Conservation (phyloP, 306 rosid species). For the Parietaria judaica region DNA sequence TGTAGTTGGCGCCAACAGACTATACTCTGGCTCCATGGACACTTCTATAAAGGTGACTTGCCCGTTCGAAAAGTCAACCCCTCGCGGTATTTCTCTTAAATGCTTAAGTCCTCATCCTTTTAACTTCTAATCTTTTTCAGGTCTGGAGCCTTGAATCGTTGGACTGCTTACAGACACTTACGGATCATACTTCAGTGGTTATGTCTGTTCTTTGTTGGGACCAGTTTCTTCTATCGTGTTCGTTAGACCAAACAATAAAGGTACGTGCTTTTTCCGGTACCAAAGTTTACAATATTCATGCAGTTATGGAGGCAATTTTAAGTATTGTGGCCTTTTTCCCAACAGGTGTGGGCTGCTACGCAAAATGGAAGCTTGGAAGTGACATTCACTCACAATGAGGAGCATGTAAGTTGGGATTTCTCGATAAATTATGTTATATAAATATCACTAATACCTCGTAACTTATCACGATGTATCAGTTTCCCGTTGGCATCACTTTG, state of each 20-base stretch:
- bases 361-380: constrained; percentile 93
- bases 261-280: constrained; percentile 24
- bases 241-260: constrained; percentile 85
- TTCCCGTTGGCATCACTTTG: no score
- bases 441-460: no score
- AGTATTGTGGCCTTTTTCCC: constrained; percentile 9
- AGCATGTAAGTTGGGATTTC: constrained; percentile 48
- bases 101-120: not conserved
- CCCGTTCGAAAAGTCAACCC: not conserved
- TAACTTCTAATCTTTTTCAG: constrained; percentile 32
- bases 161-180: constrained; percentile 84
- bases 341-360: constrained; percentile 83
- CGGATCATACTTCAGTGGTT: constrained; percentile 81
- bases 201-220: constrained; percentile 99
- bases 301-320: constrained; percentile 2
- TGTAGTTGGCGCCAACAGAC: constrained; percentile 91
- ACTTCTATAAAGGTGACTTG: constrained; percentile 62
- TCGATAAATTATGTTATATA: constrained; percentile 6
- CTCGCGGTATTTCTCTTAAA: not conserved
- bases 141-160: constrained; percentile 89
- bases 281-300: not conserved
- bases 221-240: constrained; percentile 81
- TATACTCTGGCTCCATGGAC: constrained; percentile 98
- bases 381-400: constrained; percentile 73
- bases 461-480: no score